Percentiles rank a stretch among this genome's conserved stretches.
These are phyloP conservation scores for Alliaria petiolata DNA, from an alignment of 345 rosid species.

Conservation along the genomic window DNA sequence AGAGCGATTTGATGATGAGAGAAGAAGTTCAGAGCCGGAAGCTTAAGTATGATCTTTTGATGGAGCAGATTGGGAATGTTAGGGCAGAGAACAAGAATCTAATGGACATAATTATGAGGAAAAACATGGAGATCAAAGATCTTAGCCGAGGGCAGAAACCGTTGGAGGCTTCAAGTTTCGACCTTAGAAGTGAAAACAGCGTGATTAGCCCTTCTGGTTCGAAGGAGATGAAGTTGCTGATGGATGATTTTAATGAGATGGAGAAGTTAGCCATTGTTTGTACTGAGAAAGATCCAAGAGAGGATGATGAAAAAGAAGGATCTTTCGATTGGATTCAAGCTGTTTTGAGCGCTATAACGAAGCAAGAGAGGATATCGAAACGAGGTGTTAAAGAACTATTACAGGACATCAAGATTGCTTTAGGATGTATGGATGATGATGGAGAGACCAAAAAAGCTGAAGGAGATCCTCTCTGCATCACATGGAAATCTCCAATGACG, in stretches of 20 bases:
- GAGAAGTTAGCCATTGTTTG: slow-evolving; percentile 80
- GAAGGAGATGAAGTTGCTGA: slow-evolving; percentile 54
- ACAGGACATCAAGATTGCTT: slow-evolving; percentile 75
- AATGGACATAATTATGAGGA: slow-evolving; percentile 53
- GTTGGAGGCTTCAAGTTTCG: slow-evolving; percentile 39
- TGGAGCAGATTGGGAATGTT: slow-evolving; percentile 50
- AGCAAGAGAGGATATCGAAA: slow-evolving; percentile 63
- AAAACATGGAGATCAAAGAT: slow-evolving; percentile 50
- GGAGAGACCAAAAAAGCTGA: slow-evolving; percentile 6
- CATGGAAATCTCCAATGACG: slow-evolving; percentile 47
- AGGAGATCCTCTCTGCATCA: slow-evolving; percentile 34
- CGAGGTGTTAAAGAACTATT: slow-evolving; percentile 51
- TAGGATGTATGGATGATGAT: slow-evolving; percentile 47
- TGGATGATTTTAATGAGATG: slow-evolving; percentile 80
- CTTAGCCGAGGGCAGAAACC: slow-evolving; percentile 48
- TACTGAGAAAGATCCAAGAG: slow-evolving; percentile 36
- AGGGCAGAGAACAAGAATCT: slow-evolving; percentile 79
- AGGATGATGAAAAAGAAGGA: slow-evolving; percentile 28
- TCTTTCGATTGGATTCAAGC: slow-evolving; percentile 93
- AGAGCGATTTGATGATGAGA: slow-evolving; percentile 48
- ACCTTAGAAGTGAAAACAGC: slow-evolving; percentile 42
- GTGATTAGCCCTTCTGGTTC: slow-evolving; percentile 56
- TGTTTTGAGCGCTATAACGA: slow-evolving; percentile 65
- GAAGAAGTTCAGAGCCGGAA: slow-evolving; percentile 47
- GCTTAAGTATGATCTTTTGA: slow-evolving; percentile 37